Evolutionary conservation across 768 basidiomycete genomes (phyloP).

Genomic region (Mycena haematopus): DNA sequence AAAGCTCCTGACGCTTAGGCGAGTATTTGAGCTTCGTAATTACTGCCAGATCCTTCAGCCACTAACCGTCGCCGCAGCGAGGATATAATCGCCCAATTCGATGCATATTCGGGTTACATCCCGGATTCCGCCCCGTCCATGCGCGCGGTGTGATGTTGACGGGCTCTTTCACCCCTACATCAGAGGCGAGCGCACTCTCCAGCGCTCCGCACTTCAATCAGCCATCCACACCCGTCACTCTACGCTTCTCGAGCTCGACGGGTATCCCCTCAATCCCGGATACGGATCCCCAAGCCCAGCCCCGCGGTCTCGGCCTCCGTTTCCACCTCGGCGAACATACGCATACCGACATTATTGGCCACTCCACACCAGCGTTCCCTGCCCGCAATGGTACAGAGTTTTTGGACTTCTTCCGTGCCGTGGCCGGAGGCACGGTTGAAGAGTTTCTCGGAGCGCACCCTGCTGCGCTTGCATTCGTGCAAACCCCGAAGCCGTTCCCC

Average conservation of each 20-base stretch:
- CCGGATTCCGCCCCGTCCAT: constrained; percentile 23
- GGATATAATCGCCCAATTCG: constrained; percentile 24
- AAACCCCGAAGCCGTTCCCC: constrained; percentile 30
- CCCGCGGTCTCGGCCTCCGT: constrained; percentile 31
- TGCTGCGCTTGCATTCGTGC: constrained; percentile 28
- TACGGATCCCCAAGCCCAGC: constrained; percentile 31
- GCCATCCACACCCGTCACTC: constrained; percentile 26
- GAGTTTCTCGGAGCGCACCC: constrained; percentile 30
- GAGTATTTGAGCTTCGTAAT: no score
- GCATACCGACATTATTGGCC: constrained; percentile 32
- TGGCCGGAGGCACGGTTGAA: constrained; percentile 28
- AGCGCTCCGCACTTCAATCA: constrained; percentile 29
- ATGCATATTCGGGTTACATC: constrained; percentile 30
- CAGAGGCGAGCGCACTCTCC: constrained; percentile 28
- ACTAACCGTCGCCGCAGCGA: constrained; percentile 1
- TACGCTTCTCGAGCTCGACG: constrained; percentile 32
- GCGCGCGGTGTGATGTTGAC: constrained; percentile 24
- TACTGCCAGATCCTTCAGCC: background rate
- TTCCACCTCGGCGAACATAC: constrained; percentile 29
- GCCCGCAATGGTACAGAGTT: constrained; percentile 30
- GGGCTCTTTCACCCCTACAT: constrained; percentile 25
- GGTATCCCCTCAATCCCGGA: constrained; percentile 30
- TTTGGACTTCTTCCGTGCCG: constrained; percentile 29
- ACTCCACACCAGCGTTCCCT: constrained; percentile 30
- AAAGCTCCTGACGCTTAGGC: constrained; percentile 22